Evolutionary conservation across 2,329 filamentous ascomycete genomes (phyloP).

Genomic region (Paramyrothecium sp.): DNA sequence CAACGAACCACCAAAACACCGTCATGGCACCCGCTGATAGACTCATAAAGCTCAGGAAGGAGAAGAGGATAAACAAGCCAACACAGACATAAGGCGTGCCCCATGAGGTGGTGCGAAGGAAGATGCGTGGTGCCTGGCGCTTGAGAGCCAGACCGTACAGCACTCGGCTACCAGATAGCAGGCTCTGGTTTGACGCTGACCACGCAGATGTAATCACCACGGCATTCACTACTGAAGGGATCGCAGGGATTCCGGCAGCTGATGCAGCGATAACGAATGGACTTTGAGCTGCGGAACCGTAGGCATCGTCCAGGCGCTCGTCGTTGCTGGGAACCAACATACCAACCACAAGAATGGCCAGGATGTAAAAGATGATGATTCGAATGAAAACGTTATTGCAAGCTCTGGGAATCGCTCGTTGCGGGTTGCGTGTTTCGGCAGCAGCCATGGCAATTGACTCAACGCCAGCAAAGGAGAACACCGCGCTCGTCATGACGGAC

Average conservation of each 20-base stretch:
- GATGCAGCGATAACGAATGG: conserved; percentile 73
- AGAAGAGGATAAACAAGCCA: conserved; percentile 50
- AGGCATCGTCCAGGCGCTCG: conserved; percentile 47
- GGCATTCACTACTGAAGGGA: conserved; percentile 74
- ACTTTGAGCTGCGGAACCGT: conserved; percentile 38
- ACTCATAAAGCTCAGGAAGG: conserved; percentile 57
- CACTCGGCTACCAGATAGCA: conserved; percentile 58
- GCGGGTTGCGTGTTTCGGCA: conserved; percentile 56
- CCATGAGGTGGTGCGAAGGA: conserved; percentile 57
- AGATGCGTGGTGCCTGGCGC: conserved; percentile 55
- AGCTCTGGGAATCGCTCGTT: conserved; percentile 51
- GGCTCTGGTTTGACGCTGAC: conserved; percentile 66
- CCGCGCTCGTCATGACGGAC: conserved; percentile 60
- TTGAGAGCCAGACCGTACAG: conserved; percentile 60
- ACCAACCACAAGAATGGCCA: conserved; percentile 69
- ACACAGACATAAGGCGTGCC: conserved; percentile 63
- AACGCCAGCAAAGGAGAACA: conserved; percentile 69
- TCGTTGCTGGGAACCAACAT: conserved; percentile 61
- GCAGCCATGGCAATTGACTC: conserved; percentile 61
- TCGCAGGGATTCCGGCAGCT: conserved; percentile 63
- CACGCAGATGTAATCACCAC: conserved; percentile 71
- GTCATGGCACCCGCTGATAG: conserved; percentile 56
- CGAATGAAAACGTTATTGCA: conserved; percentile 58
- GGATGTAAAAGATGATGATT: conserved; percentile 61
- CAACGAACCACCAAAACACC: conserved; percentile 65